These are phyloP conservation scores for Lasiosphaeris hirsuta DNA, from an alignment of 495 filamentous ascomycete genomes.

Conservation along the genomic window DNA sequence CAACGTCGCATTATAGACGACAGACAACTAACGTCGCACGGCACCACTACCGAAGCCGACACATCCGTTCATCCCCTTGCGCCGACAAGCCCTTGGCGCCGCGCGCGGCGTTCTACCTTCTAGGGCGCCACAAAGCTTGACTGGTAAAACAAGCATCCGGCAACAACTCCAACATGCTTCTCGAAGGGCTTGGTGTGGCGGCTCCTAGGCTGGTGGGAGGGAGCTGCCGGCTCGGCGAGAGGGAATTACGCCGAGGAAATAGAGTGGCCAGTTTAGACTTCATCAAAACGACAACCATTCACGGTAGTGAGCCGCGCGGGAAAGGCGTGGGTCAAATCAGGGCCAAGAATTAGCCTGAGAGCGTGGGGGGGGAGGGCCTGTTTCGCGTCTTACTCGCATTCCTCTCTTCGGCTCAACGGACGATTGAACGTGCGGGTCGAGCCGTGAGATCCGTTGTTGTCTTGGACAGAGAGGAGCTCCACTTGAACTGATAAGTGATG, in stretches of 20 bases:
- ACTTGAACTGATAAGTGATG: no score
- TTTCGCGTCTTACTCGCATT: neutral
- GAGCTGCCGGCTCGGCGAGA: constrained; percentile 10
- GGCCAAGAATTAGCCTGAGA: neutral
- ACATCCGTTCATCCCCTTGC: no score
- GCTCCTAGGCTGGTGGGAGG: neutral
- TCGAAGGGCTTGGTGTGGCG: neutral
- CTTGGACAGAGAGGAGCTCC: no score
- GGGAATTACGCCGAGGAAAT: constrained; percentile 7
- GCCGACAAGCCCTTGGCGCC: constrained; percentile 1
- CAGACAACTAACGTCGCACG: no score
- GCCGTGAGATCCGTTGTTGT: no score
- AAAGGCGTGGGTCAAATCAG: constrained; percentile 4
- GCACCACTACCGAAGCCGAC: no score
- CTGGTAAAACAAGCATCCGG: neutral
- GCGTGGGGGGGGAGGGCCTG: neutral
- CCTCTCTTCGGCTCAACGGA: neutral
- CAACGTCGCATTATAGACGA: no score
- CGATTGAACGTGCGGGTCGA: no score
- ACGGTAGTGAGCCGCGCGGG: neutral
- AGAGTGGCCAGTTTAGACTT: neutral
- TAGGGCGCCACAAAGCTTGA: constrained; percentile 10
- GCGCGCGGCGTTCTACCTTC: neutral
- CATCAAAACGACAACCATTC: neutral
- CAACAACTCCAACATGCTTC: neutral